Percentiles rank a stretch among this genome's conserved stretches.
phyloP scores from a whole-genome alignment of 192 early-diverging fungal genomes.

The Diversispora epigaea region DNA sequence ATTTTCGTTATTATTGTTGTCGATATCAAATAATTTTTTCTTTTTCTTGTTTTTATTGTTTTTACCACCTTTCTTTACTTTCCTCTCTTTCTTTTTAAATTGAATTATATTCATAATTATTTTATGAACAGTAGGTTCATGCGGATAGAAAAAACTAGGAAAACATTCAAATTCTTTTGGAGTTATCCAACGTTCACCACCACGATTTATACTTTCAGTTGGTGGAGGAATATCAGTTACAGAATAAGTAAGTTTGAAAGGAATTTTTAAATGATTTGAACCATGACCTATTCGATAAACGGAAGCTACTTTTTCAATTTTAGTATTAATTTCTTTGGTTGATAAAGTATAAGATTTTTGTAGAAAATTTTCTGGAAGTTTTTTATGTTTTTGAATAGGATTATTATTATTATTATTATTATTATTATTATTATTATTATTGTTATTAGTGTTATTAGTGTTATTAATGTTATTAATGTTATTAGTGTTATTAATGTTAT shows the following conservation, averaged over 20 bases:
- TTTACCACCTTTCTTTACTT: too few relatives aligned
- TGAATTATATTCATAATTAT: constrained; percentile 2
- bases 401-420: neutral
- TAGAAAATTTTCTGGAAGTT: neutral
- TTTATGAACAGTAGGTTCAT: constrained; percentile 2
- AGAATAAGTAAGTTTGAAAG: constrained; percentile 1
- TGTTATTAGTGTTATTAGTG: too few relatives aligned
- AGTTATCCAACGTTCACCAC: constrained; percentile 19
- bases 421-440: too few relatives aligned
- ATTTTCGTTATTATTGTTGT: too few relatives aligned
- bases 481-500: neutral
- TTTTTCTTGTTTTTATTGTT: too few relatives aligned
- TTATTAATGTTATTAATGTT: too few relatives aligned
- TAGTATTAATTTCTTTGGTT: neutral
- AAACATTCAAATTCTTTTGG: constrained; percentile 12
- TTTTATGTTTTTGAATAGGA: neutral
- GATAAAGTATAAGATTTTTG: neutral
- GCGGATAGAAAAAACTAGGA: constrained; percentile 22
- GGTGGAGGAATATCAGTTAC: constrained; percentile 10
- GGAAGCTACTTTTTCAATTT: neutral
- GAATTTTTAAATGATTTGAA: neutral
- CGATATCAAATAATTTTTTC: too few relatives aligned
- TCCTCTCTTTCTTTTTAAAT: neutral
- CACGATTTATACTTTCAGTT: neutral
- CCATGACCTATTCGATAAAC: constrained; percentile 27